Evolutionary conservation across 495 filamentous ascomycete species (phyloP).

Genomic region (Hypoxylon rickii): DNA sequence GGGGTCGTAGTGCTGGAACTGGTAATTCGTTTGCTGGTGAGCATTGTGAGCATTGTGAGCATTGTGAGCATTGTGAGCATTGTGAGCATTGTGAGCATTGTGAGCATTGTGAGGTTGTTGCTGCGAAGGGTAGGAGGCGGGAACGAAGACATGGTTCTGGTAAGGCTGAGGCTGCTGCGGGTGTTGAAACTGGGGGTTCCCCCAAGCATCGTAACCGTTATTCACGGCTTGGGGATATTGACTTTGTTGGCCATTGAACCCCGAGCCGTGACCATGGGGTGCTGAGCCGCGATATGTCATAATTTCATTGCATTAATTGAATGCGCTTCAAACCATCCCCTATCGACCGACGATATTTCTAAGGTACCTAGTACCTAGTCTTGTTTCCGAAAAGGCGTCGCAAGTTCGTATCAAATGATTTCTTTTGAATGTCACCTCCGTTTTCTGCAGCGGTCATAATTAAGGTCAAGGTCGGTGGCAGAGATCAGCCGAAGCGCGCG

Average conservation of each 20-base stretch:
- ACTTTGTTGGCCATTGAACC: conserved; percentile 46
- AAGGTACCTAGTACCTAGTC: background rate
- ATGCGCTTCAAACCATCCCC: conserved; percentile 19
- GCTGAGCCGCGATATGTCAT: conserved; percentile 51
- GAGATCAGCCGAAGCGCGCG: conserved; percentile 18
- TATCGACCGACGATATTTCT: background rate
- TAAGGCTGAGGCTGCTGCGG: conserved; percentile 3
- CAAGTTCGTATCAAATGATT: too few relatives aligned
- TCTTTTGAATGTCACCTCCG: background rate
- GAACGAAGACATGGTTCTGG: conserved; percentile 16
- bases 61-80: conserved; percentile 8
- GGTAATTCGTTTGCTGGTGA: conserved; percentile 28
- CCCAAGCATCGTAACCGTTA: conserved; percentile 32
- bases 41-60: conserved; percentile 7
- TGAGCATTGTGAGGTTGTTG: conserved; percentile 16
- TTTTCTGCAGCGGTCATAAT: background rate
- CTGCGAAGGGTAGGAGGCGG: conserved; percentile 9
- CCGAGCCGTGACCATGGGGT: conserved; percentile 48
- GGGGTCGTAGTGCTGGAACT: conserved; percentile 38
- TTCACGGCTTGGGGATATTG: conserved; percentile 32
- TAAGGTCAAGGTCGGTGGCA: background rate
- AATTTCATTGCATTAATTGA: conserved; percentile 34
- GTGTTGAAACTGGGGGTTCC: conserved; percentile 31
- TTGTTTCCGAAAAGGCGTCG: background rate
- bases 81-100: conserved; percentile 10